A percentile compares a stretch with the other conserved stretches of the same genome.
phyloP scores from a whole-genome alignment of 495 filamentous ascomycete species.

The Astrocystis sublimbata region DNA sequence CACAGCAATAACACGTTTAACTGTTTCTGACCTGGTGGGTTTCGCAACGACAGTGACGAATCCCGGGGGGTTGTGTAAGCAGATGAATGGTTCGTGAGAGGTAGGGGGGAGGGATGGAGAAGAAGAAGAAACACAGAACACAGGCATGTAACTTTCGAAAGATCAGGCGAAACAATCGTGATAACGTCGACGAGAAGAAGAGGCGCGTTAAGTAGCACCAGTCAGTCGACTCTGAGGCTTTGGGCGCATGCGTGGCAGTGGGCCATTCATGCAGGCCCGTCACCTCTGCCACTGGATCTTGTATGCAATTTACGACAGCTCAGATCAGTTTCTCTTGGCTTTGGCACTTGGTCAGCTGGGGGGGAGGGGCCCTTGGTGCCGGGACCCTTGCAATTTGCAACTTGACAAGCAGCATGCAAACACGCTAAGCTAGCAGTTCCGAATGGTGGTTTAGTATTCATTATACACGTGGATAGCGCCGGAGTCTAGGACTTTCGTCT shows the following conservation, averaged over 20 bases:
- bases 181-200: conserved; percentile 20
- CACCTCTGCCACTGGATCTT: conserved; percentile 7
- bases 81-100: conserved; percentile 18
- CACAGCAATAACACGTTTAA: conserved; percentile 8
- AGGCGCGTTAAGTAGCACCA: conserved; percentile 35
- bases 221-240: conserved; percentile 37
- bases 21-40: conserved; percentile 8
- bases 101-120: conserved; percentile 19
- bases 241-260: conserved; percentile 35
- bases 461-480: conserved; percentile 11
- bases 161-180: conserved; percentile 12
- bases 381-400: conserved; percentile 6
- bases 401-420: conserved; percentile 17
- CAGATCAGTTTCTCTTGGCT: conserved; percentile 21
- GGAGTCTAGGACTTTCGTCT: too few species aligned
- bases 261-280: conserved; percentile 24
- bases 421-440: conserved; percentile 19
- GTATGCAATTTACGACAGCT: conserved; percentile 16
- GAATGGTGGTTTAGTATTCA: conserved; percentile 19
- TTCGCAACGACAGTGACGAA: conserved; percentile 25
- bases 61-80: conserved; percentile 29
- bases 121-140: conserved; percentile 17
- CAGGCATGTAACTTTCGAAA: conserved; percentile 9
- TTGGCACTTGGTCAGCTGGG: conserved; percentile 17
- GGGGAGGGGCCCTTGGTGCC: too few species aligned